Evolutionary conservation across 1,284 basidiomycete genomes (phyloP), one percentile per base, ranked within the genome.

Genomic region (Ustilago xerochloae): DNA sequence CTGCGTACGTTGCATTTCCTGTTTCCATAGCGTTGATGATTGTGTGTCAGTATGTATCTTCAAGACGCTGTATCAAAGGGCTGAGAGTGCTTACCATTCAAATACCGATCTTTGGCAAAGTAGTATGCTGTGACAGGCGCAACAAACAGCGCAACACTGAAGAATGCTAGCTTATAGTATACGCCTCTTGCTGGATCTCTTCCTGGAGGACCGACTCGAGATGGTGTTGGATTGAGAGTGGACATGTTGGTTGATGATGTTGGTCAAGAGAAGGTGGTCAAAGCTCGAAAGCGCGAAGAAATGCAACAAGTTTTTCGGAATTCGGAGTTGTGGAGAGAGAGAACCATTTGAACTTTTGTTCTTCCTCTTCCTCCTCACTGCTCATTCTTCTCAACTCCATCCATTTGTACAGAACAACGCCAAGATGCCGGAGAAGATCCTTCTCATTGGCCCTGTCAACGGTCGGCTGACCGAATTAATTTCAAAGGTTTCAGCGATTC

Each of bases 401-500:
- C 28, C 26, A 32, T 49, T 28, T 7, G 3, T 10, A 5, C 3
- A 24, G 12, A 18, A 18, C 12, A n/a, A 6, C 1, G n/a, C n/a
- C 22, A 46, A 9, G 33, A 69, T 74, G 65, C 58, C 65, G 30
- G 61, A 60, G 4, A 74, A 62, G 52, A 95, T 94, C 75, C 88
- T 98, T 56, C 91, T 93, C 7, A 90, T 97, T 41, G 96, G 95
- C 2, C 90, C 94, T 35, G 90, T 92, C 13, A 86, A 88, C n/a
- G 93, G 93, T 13, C 89, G 89, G 0, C 89, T 97, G 75, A 85
- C 86, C 39, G 88, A 90, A 15, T 86, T 97, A 16, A 90, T 93
- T 76, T 84, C 89, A 56, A 98, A 97, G 87, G 88, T 97, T 72
- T 90, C 89, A 54, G 87, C 90, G 20, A 95, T 98, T 79, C 90